Evolutionary conservation across 225 moss, liverwort and hornwort genomes (phyloP).

Genomic region (Pseudisothecium myosuroides): DNA sequence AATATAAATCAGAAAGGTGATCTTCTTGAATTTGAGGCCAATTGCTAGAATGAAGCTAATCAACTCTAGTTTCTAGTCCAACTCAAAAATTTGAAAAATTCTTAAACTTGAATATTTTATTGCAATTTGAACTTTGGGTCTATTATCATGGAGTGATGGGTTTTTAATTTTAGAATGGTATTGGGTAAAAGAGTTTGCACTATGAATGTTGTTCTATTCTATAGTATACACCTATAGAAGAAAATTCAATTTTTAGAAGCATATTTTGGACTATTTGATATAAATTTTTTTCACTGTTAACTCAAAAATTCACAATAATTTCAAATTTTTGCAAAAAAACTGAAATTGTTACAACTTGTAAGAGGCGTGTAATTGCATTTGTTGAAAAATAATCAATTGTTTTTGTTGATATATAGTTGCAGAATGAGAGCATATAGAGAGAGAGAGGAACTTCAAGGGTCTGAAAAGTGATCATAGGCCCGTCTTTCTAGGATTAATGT

Average conservation of each 20-base stretch:
- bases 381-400: too few relatives aligned
- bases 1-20: not conserved
- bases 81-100: not conserved
- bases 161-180: not conserved
- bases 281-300: not conserved
- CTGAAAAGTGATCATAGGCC: too few relatives aligned
- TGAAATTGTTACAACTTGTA: too few relatives aligned
- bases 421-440: too few relatives aligned
- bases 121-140: not conserved
- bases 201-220: not conserved
- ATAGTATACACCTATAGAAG: not conserved
- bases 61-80: not conserved
- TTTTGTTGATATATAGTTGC: too few relatives aligned
- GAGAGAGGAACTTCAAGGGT: too few relatives aligned
- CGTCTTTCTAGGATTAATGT: rapidly evolving
- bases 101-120: not conserved
- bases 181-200: rapidly evolving
- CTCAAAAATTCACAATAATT: not conserved
- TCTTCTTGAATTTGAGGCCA: not conserved
- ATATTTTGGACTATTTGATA: not conserved
- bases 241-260: not conserved
- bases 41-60: not conserved
- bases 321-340: too few relatives aligned
- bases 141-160: rapidly evolving
- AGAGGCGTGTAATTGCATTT: too few relatives aligned